A percentile compares a stretch with the other conserved stretches of the same genome.
phyloP scores from a whole-genome alignment of 768 basidiomycete species.

The Lactifluus rugatus region DNA sequence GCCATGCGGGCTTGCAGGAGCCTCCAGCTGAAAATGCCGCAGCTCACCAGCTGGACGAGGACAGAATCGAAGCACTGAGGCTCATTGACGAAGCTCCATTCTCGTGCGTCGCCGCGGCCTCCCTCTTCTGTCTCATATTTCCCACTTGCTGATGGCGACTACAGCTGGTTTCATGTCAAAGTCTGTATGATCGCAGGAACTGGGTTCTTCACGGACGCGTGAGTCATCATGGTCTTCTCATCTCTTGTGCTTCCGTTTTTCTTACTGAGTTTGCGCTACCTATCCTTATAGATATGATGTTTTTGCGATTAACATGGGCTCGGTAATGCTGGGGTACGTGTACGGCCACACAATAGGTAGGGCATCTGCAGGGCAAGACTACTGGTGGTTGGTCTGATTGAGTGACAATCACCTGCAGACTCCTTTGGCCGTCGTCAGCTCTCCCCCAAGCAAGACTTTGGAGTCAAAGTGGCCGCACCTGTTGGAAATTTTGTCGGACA shows the following conservation, averaged over 20 bases:
- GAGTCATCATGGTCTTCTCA: too few relatives aligned
- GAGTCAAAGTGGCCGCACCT: constrained; percentile 34
- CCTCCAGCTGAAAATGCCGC: background rate
- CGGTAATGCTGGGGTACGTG: constrained; percentile 74
- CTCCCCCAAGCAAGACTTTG: constrained; percentile 24
- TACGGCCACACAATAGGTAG: constrained; percentile 38
- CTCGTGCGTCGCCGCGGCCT: constrained; percentile 48
- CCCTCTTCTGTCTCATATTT: background rate
- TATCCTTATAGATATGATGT: constrained; percentile 54
- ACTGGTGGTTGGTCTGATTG: background rate
- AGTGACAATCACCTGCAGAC: background rate
- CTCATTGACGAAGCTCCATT: constrained; percentile 81
- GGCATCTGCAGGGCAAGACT: background rate
- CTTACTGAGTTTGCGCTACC: background rate
- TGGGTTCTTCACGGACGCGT: constrained; percentile 67
- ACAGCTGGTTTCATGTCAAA: constrained; percentile 42
- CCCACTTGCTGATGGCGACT: background rate
- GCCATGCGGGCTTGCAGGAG: background rate
- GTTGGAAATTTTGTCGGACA: constrained; percentile 34
- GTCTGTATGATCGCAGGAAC: constrained; percentile 47
- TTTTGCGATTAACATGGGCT: constrained; percentile 82
- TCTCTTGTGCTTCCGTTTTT: too few relatives aligned
- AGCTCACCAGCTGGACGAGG: constrained; percentile 42
- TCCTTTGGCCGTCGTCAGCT: background rate
- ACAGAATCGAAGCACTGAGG: constrained; percentile 74